Conservation (phyloP, 306 rosid species). For the Sechiopsis laciniata region DNA sequence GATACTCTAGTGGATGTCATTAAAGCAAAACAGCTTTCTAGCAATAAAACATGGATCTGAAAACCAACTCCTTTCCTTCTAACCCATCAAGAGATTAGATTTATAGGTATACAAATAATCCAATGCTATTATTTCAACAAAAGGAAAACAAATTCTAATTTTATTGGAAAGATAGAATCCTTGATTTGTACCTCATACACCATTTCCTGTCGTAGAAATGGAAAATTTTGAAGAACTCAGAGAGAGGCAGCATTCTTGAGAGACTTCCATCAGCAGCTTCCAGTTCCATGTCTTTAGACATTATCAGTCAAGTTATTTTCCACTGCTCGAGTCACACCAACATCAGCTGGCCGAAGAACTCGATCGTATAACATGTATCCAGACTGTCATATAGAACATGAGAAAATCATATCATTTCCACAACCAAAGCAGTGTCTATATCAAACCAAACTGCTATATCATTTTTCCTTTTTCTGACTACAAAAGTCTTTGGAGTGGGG, state of each 20-base stretch:
- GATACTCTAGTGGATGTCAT: too few relatives aligned
- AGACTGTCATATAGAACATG: background rate
- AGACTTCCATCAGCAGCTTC: slow-evolving; percentile 1
- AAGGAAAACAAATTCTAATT: background rate
- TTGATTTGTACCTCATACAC: background rate
- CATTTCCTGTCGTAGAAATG: background rate
- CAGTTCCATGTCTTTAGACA: background rate
- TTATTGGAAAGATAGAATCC: background rate
- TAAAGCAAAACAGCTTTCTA: background rate
- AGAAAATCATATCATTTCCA: slow-evolving; percentile 3
- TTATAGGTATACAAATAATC: background rate
- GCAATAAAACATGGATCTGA: background rate
- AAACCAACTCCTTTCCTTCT: background rate
- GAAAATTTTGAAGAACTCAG: background rate
- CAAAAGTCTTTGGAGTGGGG: too few relatives aligned
- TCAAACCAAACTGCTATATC: background rate
- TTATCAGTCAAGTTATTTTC: slow-evolving; percentile 30
- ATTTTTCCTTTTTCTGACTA: too few relatives aligned
- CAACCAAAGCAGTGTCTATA: background rate
- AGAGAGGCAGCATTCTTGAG: background rate
- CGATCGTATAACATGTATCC: slow-evolving; percentile 72
- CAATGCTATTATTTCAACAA: background rate
- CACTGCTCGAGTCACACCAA: slow-evolving; percentile 57
- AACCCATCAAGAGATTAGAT: background rate
- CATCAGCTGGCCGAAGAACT: slow-evolving; percentile 80